Base-by-base conservation (phyloP, 768 basidiomycete species). In the Boletus rufocinnamomeus region DNA sequence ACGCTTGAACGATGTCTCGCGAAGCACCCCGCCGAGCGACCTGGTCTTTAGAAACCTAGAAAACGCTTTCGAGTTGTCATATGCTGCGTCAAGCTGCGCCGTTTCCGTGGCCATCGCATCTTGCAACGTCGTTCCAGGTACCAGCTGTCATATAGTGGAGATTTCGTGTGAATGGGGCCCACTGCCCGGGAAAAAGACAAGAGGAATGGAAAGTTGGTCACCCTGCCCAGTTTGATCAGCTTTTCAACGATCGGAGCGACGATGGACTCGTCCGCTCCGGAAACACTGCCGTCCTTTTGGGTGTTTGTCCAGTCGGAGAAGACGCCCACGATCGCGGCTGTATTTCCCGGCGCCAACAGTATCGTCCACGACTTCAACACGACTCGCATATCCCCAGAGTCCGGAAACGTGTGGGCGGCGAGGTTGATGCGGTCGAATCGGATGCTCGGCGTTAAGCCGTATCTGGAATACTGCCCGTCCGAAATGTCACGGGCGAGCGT, bases 401-500 rank as follows among this genome's bases (percentile, higher is more conserved):
- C 69, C 1, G 79, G 75, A 14, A 76, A 25, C 7, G 75, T 69
- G 54, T 79, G 77, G 1, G 75, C 77, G 10, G 74, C 79, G 8
- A 80, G 73, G 35, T 79, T 72, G 47, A 83, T 73, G 3, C 82
- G 75, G 63, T 82, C 75, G 54, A 82, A 82, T 23, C 63, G 61
- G 9, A 64, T 58, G 3, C 69, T 62, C 1, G 68, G 47, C 6
- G 72, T 66, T 13, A 76, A 52, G 25, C 70, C 68, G 13, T 60
- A 63, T n/a, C 25, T 35, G 6, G 65, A 44, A 25, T 71, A 63
- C 1, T 45, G 13, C 30, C 69, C 68, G 0, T 59, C 37, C 2
- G 44, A 50, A 30, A 83, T 75, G 0, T 76, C 75, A 57, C 66
- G 75, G 4, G 79, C 74, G 47, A 84, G 75, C 10, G 72, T 61